Evolutionary conservation across 371 early-diverging fungal genomes (phyloP), one percentile per base, ranked within the genome.

Genomic region (Rhizopus delemar): DNA sequence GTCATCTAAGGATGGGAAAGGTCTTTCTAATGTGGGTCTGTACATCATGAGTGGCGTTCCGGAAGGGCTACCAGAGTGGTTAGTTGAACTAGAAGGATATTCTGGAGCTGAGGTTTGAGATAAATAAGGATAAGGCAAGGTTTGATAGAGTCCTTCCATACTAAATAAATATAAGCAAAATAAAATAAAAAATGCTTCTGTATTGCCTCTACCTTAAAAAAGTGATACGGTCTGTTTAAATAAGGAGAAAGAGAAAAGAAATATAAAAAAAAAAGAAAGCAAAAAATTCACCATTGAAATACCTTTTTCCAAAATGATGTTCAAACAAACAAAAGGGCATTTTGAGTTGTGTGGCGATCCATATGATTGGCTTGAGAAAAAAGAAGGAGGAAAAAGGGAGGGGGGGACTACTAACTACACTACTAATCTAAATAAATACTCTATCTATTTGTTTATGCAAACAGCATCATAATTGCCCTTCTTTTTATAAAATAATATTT

Each of bases 131-230:
- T 59, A 60, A 49, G 63, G 63, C 34, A 57, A 53, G 38, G 54
- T 66, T 54, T 57, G 58, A 46, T 66, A 66, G 9, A 66, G 45
- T 7, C 50, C 51, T 29, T 66, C 66, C 66, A 66, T 66, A 3
- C 38, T 54, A 38, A 11, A 41, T 41, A 41, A 31, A 45, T 15
- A 33, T 34, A 41, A 15, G 8, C 46, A 41, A 58, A 41, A 16
- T 33, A 16, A 41, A 54, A 45, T 51, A 15, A 35, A 51, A 50
- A 16, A 41, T 2, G 41, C 8, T 36, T 35, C 35, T 33, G 32
- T 52, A 34, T 52, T 32, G 32, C 15, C 16, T 16, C 8, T 16
- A 16, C 46, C 28, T n/a, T 46, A 29, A 54, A 54, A 55, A 56
- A 38, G 48, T 46, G 12, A 39, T 32, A 12, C 32, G 13, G 15